Evolutionary conservation across 2,329 filamentous ascomycete species (phyloP).

Genomic region (Colletotrichum sp.): DNA sequence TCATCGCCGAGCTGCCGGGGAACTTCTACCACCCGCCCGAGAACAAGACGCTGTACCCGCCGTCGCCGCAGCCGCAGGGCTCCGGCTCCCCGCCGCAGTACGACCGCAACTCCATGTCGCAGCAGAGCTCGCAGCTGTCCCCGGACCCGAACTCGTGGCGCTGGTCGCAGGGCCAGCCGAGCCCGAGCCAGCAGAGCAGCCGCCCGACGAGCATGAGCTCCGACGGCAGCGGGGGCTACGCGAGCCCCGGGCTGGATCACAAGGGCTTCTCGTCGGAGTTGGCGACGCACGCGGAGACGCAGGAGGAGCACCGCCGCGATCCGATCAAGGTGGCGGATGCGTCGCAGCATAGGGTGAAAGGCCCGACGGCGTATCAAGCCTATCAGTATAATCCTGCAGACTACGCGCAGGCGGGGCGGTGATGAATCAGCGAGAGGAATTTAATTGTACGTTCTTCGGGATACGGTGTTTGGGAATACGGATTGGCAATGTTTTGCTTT

Average conservation of each 20-base stretch:
- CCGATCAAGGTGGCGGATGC: not conserved
- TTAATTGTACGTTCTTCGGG: not conserved
- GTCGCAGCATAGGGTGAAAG: conserved; percentile 13
- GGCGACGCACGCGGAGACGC: conserved; percentile 51
- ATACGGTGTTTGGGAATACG: not conserved
- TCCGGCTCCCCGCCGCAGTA: conserved; percentile 18
- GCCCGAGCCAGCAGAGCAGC: conserved; percentile 30
- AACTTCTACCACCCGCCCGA: conserved; percentile 50
- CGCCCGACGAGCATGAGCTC: conserved; percentile 42
- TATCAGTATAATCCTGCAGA: conserved; percentile 46
- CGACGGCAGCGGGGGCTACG: conserved; percentile 32
- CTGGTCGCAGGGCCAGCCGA: conserved; percentile 45
- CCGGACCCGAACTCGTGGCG: conserved; percentile 38
- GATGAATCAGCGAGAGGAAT: not conserved
- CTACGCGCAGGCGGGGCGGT: conserved; percentile 31
- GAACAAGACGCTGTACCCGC: conserved; percentile 32
- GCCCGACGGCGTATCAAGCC: conserved; percentile 13
- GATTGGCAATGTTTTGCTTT: not conserved
- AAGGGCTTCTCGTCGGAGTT: conserved; percentile 49
- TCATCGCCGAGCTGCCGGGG: conserved; percentile 49
- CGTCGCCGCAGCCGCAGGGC: conserved; percentile 24
- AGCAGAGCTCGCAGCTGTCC: conserved; percentile 19
- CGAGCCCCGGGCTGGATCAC: conserved; percentile 45
- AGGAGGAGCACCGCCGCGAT: conserved; percentile 43
- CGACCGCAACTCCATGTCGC: conserved; percentile 27